Percentiles rank a stretch among this genome's conserved stretches.
Conservation (phyloP, 2,329 filamentous ascomycete species). For the Botryotinia convoluta region DNA sequence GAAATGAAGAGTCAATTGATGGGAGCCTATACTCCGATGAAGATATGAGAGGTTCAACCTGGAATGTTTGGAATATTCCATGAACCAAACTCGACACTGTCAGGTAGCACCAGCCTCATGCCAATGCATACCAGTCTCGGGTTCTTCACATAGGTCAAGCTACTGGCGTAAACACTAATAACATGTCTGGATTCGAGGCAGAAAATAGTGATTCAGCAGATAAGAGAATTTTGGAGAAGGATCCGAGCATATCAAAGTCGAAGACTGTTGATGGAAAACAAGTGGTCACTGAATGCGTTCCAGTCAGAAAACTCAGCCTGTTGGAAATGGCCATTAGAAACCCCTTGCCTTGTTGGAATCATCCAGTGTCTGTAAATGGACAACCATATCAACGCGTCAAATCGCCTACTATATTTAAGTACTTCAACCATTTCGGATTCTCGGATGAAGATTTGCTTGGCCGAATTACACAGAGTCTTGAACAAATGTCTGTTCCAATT, state of each 20-base stretch:
- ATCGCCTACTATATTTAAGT: neutral
- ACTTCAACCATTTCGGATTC: neutral
- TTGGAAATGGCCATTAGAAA: neutral
- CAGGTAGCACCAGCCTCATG: too few relatives aligned
- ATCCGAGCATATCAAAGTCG: too few relatives aligned
- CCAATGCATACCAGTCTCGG: too few relatives aligned
- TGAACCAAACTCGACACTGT: too few relatives aligned
- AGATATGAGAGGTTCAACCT: neutral
- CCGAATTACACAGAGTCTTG: neutral
- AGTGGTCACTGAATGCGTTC: accelerated
- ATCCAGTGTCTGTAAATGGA: neutral
- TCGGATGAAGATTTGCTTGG: neutral
- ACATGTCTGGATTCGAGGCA: too few relatives aligned
- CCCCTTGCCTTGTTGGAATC: neutral
- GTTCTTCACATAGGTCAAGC: neutral
- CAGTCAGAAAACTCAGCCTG: neutral
- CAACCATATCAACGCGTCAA: neutral
- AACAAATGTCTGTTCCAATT: neutral
- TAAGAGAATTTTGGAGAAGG: too few relatives aligned
- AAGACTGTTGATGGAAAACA: neutral
- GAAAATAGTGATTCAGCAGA: neutral
- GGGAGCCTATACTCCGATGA: neutral
- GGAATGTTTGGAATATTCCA: too few relatives aligned
- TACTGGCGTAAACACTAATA: too few relatives aligned
- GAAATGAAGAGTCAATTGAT: too few relatives aligned